Percentiles rank a stretch among this genome's conserved stretches.
phyloP scores from a whole-genome alignment of 2,329 filamentous ascomycete genomes.

The Ceratocystiopsis sp. region DNA sequence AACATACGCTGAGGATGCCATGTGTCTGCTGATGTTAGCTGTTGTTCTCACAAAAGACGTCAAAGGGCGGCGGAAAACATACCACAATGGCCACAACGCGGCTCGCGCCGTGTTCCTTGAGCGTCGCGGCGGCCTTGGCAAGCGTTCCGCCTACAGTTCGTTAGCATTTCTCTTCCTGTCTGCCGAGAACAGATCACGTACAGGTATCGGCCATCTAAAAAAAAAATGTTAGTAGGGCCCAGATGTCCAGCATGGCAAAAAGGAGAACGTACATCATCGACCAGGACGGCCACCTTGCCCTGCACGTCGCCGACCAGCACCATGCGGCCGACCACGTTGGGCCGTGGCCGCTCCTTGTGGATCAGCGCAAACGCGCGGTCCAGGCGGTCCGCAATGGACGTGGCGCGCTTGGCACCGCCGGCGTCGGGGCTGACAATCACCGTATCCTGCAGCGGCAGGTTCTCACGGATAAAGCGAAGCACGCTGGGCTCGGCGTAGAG shows the following conservation, averaged over 20 bases:
- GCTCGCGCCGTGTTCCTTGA: constrained; percentile 72
- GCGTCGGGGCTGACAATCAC: constrained; percentile 93
- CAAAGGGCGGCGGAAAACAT: background rate
- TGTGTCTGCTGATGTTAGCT: constrained; percentile 5
- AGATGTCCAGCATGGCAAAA: background rate
- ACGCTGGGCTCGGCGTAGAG: constrained; percentile 90
- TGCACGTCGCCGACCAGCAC: constrained; percentile 88
- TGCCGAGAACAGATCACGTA: background rate
- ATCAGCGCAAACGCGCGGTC: constrained; percentile 87
- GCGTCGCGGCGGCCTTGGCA: constrained; percentile 61
- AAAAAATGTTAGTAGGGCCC: constrained; percentile 1
- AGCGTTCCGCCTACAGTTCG: constrained; percentile 20
- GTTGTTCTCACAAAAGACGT: background rate
- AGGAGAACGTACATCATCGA: constrained; percentile 21
- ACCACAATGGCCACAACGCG: constrained; percentile 79
- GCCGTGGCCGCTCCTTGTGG: constrained; percentile 80
- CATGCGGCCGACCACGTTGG: constrained; percentile 74
- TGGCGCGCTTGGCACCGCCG: constrained; percentile 85
- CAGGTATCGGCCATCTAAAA: constrained; percentile 12
- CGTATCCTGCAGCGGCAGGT: constrained; percentile 64
- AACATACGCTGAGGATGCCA: constrained; percentile 9
- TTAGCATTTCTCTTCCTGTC: background rate
- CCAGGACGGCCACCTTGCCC: constrained; percentile 83
- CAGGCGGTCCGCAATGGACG: constrained; percentile 80
- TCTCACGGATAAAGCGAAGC: constrained; percentile 78